A percentile compares a stretch with the other conserved stretches of the same genome.
Evolutionary conservation across 2,329 filamentous ascomycete species (phyloP).

Genomic region (Colletotrichum scovillei): DNA sequence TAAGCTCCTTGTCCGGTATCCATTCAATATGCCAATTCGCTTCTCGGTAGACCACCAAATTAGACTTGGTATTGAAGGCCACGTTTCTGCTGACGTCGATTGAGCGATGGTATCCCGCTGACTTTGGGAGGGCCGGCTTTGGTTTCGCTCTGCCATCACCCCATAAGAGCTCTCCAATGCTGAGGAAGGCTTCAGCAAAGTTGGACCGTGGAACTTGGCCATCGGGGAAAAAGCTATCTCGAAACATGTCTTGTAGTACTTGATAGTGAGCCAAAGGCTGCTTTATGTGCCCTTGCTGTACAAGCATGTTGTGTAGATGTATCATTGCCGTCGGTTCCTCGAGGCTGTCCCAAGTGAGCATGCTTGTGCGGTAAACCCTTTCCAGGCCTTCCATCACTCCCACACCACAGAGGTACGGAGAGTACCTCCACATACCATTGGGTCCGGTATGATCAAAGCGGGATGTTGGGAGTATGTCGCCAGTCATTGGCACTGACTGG

Average conservation of each 20-base stretch:
- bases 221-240: not conserved
- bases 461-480: slow-evolving; percentile 48
- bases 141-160: not conserved
- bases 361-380: slow-evolving; percentile 46
- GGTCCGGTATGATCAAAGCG: slow-evolving; percentile 52
- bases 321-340: slow-evolving; percentile 52
- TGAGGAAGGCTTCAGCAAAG: not conserved
- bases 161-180: slow-evolving; percentile 3
- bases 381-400: slow-evolving; percentile 57
- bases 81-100: slow-evolving; percentile 34
- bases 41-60: slow-evolving; percentile 43
- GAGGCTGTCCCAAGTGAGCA: slow-evolving; percentile 53
- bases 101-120: not conserved
- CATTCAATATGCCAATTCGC: slow-evolving; percentile 49
- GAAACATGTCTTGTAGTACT: slow-evolving; percentile 32
- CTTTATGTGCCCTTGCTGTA: slow-evolving; percentile 52
- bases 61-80: slow-evolving; percentile 48
- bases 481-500: not conserved
- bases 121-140: not conserved
- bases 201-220: slow-evolving; percentile 1
- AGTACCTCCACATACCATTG: slow-evolving; percentile 61
- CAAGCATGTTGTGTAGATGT: slow-evolving; percentile 61
- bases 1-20: slow-evolving; percentile 49
- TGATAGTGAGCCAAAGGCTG: slow-evolving; percentile 46
- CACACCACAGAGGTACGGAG: slow-evolving; percentile 59